Evolutionary conservation across 345 rosid genomes (phyloP), one percentile per base, ranked within the genome.

Genomic region (Rhizophora mangle): DNA sequence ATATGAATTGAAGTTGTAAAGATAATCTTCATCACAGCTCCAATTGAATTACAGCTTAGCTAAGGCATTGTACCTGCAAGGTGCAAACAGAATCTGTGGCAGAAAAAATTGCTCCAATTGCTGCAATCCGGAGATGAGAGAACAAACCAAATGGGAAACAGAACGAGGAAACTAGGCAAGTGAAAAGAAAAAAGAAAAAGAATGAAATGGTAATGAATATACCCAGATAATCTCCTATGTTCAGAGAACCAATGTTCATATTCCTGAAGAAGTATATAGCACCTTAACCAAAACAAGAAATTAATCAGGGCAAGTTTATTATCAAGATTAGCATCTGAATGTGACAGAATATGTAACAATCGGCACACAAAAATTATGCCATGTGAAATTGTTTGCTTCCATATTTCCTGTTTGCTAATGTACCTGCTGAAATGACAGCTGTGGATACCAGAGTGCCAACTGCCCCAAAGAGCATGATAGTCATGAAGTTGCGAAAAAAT

Each of bases 11-110:
- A 53, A 67, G 63, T 49, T 34, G 7, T 27, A 31, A 37, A 26
- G 26, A 56, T 9, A 47, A 53, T 8, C 62, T 63, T 24, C 31
- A 58, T 46, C 67, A 43, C 60, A 70, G 63, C 55, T 65, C 59
- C 26, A 71, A 61, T 56, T 31, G 39, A 46, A 69, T 6, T 13
- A 36, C 9, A 53, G 55, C 63, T 72, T 60, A 29, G 11, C 10
- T 22, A 2, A 27, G 62, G 22, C 22, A 70, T 61, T 34, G 60
- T 84, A 88, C 98, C 88, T 94, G 98, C 81, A 94, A 83, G 46
- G 98, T 94, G 82, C 98, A 91, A 73, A 95, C 99, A 72, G 99
- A 95, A 77, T 95, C 99, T 4, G 99, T 95, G 43, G 97, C 99
- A 72, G 99, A 86, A 79, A 95, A 92, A 82, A 95, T 95, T 52